phyloP scores from a whole-genome alignment of 441 rosid species.

The Populus hybrid region DNA sequence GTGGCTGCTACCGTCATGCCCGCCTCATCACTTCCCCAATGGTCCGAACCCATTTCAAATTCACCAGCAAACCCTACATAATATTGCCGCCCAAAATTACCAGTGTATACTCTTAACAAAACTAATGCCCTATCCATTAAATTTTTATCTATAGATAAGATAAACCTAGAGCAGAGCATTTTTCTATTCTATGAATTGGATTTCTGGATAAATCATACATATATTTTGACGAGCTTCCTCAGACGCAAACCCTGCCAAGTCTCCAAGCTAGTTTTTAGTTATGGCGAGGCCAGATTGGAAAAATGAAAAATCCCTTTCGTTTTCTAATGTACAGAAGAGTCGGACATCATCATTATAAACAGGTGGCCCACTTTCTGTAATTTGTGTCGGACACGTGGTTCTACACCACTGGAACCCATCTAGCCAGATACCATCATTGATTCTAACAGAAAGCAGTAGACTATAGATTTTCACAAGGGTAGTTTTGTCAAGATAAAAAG shows the following conservation, averaged over 20 bases:
- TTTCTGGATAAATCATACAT: no score
- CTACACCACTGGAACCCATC: neutral
- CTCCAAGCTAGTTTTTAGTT: neutral
- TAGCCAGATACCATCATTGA: neutral
- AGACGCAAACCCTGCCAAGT: neutral
- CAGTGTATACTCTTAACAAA: no score
- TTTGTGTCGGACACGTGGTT: conserved; percentile 5
- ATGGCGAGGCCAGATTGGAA: neutral
- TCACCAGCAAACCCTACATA: neutral
- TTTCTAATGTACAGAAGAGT: neutral
- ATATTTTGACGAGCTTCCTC: neutral
- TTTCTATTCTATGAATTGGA: no score
- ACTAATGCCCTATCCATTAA: no score
- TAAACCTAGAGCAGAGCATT: neutral
- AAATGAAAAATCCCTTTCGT: neutral
- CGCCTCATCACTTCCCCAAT: conserved; percentile 2
- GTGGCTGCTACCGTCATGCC: conserved; percentile 13
- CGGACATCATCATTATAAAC: neutral
- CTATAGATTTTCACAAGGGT: neutral
- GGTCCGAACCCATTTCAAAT: no score
- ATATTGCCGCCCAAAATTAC: no score
- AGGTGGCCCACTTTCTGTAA: neutral
- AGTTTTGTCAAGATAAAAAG: neutral
- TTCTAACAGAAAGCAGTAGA: neutral
- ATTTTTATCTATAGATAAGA: no score